A percentile compares a stretch with the other conserved stretches of the same genome.
phyloP scores from a whole-genome alignment of 2,329 filamentous ascomycete genomes.

The Fusarium bactridioides region DNA sequence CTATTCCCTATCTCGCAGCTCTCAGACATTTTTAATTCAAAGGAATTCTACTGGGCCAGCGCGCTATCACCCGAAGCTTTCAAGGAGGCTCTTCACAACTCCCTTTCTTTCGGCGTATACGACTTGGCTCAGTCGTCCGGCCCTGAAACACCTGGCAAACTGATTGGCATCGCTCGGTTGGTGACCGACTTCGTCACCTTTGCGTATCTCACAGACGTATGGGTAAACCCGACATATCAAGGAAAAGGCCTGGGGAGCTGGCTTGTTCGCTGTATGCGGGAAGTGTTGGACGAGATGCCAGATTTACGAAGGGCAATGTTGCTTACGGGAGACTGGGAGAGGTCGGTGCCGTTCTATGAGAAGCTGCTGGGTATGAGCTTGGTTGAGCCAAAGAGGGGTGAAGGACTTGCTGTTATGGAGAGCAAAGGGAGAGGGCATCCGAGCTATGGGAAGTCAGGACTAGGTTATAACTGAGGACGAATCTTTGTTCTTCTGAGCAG shows the following conservation, averaged over 20 bases:
- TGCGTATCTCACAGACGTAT: conserved; percentile 70
- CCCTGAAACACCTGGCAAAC: not conserved
- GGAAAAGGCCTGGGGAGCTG: conserved; percentile 67
- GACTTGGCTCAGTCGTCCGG: not conserved
- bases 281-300: conserved; percentile 60
- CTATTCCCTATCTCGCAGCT: conserved; percentile 59
- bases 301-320: conserved; percentile 63
- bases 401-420: conserved; percentile 43
- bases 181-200: conserved; percentile 72
- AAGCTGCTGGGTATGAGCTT: conserved; percentile 44
- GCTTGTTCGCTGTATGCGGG: conserved; percentile 65
- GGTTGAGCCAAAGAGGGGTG: conserved; percentile 25
- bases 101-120: conserved; percentile 66
- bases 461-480: not conserved
- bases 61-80: conserved; percentile 53
- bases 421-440: conserved; percentile 38
- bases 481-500: too few species aligned
- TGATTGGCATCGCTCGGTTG: conserved; percentile 53
- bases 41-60: conserved; percentile 64
- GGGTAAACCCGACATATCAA: conserved; percentile 62
- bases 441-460: not conserved
- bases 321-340: conserved; percentile 50
- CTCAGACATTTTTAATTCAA: conserved; percentile 56
- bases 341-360: conserved; percentile 47
- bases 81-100: conserved; percentile 58